Conservation (phyloP, 441 rosid species). For the Daphne laureola region DNA sequence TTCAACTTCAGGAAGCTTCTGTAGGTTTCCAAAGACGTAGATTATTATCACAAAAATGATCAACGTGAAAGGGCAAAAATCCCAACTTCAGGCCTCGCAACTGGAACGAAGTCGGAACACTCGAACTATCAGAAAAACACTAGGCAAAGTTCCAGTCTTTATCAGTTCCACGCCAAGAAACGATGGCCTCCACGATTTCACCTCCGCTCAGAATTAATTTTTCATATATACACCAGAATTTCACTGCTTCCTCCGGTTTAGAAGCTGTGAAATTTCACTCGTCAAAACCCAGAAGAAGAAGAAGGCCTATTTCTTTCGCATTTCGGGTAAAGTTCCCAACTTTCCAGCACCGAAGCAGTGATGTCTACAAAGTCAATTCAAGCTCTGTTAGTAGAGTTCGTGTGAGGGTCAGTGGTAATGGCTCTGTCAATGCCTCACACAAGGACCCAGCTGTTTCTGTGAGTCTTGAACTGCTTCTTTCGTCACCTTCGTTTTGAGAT, state of each 20-base stretch:
- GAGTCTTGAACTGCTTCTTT: conserved; percentile 22
- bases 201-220: conserved; percentile 22
- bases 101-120: no score
- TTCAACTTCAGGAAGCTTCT: no score
- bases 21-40: no score
- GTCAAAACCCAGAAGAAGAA: conserved; percentile 25
- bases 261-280: conserved; percentile 16
- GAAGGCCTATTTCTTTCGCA: conserved; percentile 15
- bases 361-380: conserved; percentile 17
- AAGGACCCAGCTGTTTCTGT: conserved; percentile 37
- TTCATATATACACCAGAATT: conserved; percentile 20
- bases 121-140: no score
- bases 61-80: no score
- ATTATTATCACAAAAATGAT: no score
- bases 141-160: background rate
- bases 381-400: conserved; percentile 18
- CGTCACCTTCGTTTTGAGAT: background rate
- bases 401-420: conserved; percentile 26
- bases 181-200: conserved; percentile 27
- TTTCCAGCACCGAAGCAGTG: conserved; percentile 14
- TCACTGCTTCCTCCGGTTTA: conserved; percentile 13
- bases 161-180: conserved; percentile 3
- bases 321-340: conserved; percentile 10
- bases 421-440: conserved; percentile 24
- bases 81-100: no score